These are phyloP conservation scores for Myriosclerotinia curreyana DNA, from an alignment of 2,329 filamentous ascomycete species.

Conservation along the genomic window DNA sequence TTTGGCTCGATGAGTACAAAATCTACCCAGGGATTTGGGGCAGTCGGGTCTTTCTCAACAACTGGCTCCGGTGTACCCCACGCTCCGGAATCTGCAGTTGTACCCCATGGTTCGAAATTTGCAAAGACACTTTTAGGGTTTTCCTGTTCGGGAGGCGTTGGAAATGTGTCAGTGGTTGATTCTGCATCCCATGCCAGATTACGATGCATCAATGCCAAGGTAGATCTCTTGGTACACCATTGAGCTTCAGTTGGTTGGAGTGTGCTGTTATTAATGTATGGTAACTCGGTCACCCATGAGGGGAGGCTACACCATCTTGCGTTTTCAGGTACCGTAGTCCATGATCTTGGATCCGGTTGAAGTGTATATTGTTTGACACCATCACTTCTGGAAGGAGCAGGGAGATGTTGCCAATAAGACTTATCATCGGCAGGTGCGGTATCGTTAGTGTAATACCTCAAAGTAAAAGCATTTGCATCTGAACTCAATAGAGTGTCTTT, in stretches of 20 bases:
- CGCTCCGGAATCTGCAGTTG: no score
- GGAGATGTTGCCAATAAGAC: background rate
- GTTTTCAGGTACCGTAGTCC: constrained; percentile 10
- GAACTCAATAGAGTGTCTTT: no score
- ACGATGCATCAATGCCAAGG: background rate
- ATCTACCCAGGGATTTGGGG: background rate
- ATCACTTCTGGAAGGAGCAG: background rate
- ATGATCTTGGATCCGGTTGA: background rate
- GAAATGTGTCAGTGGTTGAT: background rate
- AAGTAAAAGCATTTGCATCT: background rate
- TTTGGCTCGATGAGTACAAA: background rate
- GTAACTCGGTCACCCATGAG: background rate
- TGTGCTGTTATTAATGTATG: background rate
- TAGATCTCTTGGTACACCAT: constrained; percentile 4
- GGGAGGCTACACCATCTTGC: constrained; percentile 2
- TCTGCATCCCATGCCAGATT: background rate
- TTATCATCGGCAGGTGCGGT: background rate
- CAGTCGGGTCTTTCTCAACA: background rate
- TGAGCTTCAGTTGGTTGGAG: background rate
- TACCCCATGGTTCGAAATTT: no score
- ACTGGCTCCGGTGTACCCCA: background rate
- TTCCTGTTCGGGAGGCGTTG: background rate
- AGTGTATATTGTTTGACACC: background rate
- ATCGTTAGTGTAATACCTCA: constrained; percentile 1
- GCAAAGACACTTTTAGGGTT: background rate